Evolutionary conservation across 257 asterid genomes (phyloP).

Genomic region (Coffea canephora): DNA sequence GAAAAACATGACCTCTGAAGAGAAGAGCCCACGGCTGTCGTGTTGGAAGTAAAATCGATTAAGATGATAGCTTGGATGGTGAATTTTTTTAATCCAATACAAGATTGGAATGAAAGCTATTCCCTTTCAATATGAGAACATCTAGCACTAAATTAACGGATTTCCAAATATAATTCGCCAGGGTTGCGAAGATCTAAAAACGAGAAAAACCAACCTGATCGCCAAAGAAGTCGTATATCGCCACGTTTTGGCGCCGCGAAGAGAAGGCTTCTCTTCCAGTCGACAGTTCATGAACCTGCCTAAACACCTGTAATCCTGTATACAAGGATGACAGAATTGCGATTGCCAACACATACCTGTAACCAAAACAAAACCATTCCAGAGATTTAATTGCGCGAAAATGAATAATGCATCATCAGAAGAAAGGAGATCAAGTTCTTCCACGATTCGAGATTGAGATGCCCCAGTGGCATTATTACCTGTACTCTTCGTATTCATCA

Average conservation of each 20-base stretch:
- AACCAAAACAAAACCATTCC: not conserved
- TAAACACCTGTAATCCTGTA: constrained; percentile 55
- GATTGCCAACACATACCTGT: constrained; percentile 73
- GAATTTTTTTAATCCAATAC: no score
- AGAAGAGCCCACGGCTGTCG: no score
- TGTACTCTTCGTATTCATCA: constrained; percentile 66
- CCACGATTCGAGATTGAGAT: no score
- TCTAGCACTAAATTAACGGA: not conserved
- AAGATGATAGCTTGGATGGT: no score
- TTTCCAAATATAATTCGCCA: no score
- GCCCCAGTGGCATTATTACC: constrained; percentile 22
- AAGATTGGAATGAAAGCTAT: no score
- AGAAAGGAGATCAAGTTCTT: not conserved
- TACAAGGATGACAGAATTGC: constrained; percentile 72
- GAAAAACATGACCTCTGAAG: no score
- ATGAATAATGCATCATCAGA: not conserved
- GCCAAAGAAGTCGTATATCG: constrained; percentile 54
- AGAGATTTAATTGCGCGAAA: not conserved
- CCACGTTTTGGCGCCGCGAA: constrained; percentile 29
- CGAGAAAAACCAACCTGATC: constrained; percentile 61
- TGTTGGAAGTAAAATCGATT: no score
- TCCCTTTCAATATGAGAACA: no score
- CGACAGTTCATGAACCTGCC: constrained; percentile 49
- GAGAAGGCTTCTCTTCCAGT: constrained; percentile 38
- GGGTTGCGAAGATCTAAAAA: no score